Base-by-base conservation (phyloP, 768 basidiomycete species). In the Pleurotus cornucopiae region DNA sequence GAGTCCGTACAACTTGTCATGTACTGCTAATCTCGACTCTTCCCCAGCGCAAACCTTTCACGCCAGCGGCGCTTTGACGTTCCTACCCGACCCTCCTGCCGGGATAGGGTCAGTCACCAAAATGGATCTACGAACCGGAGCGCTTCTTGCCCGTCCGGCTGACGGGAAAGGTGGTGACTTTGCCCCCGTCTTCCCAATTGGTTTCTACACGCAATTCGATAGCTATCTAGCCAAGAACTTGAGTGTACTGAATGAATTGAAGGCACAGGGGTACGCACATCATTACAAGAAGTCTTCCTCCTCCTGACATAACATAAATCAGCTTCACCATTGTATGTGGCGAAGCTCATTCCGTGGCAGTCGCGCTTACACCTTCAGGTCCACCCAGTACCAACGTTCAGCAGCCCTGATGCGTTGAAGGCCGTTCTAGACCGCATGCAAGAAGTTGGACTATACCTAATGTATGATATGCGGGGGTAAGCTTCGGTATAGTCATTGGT, bases 381-480 rank as follows among this genome's bases (percentile, higher is more conserved):
- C 14, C 91, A 92, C 62, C 85, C 87, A 1, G 71, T 89, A 4
- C 89, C 91, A 0, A 68, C 79, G 0, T 90, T 86, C 57, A 76
- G 76, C 58, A 83, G 87, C 61, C 58, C 84, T 34, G 83, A 84
- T 0, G 76, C 75, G 0, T 69, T 90, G 0, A 76, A 82, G 37
- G 57, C 74, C 48, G 82, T 89, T 23, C 64, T 91, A 5, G 84
- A 89, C 62, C 72, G 77, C 43, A 89, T 91, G 85, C 82, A 90
- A 66, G 78, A 85, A 58, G 81, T 84, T 0, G 79, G 78, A 1
- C 58, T 82, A 9, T 92, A 86, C 63, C 75, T 91, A 54, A 90
- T 91, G 83, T 93, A 92, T 60, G 88, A 91, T 65, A 91, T 92
- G 89, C 78, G 89, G 48, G 71, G 72, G 79, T 79, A 39, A 34